phyloP scores from a whole-genome alignment of 306 rosid species.

The Hylodesmum podocarpum region DNA sequence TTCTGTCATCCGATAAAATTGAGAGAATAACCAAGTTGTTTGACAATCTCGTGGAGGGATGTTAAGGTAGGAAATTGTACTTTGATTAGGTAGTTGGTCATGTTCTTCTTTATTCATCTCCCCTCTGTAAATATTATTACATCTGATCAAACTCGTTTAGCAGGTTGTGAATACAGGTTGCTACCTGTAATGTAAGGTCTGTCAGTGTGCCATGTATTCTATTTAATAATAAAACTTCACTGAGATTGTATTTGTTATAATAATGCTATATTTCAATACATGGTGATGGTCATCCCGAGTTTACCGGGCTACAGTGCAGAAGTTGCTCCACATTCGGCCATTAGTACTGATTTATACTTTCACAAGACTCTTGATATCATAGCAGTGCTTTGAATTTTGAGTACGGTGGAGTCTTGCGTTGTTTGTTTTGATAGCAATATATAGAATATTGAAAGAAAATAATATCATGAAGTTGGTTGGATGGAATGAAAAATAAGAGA shows the following conservation, averaged over 20 bases:
- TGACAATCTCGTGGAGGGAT: constrained; percentile 34
- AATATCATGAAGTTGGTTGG: too few species aligned
- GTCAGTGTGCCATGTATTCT: constrained; percentile 50
- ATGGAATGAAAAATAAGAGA: too few species aligned
- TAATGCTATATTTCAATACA: constrained; percentile 5
- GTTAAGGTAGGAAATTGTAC: constrained; percentile 43
- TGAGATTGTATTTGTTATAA: constrained; percentile 28
- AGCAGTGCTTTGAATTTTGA: too few species aligned
- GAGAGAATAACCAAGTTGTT: constrained; percentile 38
- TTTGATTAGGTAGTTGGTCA: constrained; percentile 52
- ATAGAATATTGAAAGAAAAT: too few species aligned
- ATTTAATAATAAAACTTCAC: constrained; percentile 51
- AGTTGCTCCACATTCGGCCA: background rate
- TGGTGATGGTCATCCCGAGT: background rate
- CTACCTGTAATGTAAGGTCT: constrained; percentile 54
- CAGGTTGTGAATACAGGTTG: constrained; percentile 53
- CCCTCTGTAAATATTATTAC: constrained; percentile 65
- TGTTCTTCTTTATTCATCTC: constrained; percentile 15
- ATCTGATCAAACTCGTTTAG: constrained; percentile 39
- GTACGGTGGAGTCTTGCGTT: too few species aligned
- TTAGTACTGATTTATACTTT: background rate
- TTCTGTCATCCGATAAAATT: constrained; percentile 42
- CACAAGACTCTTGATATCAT: background rate
- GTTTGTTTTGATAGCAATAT: too few species aligned
- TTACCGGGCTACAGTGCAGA: background rate